These are phyloP conservation scores for Ophidiomyces ophidiicola DNA, from an alignment of 2,329 filamentous ascomycete genomes.

Conservation along the genomic window DNA sequence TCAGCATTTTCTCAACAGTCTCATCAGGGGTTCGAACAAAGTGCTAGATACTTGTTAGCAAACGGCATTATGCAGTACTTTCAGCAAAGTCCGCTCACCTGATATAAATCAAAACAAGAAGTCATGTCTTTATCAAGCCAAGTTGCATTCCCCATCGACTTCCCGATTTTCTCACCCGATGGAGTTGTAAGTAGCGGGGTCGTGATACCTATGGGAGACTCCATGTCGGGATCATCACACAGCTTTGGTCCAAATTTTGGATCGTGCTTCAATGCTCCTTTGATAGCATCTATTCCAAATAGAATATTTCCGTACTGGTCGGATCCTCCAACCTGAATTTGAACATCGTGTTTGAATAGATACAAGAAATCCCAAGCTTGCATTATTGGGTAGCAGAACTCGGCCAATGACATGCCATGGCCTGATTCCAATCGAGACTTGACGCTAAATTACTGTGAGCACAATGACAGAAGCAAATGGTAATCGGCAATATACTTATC, in stretches of 20 bases:
- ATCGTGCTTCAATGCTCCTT: conserved; percentile 53
- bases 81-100: conserved; percentile 31
- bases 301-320: conserved; percentile 97
- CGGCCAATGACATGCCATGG: conserved; percentile 85
- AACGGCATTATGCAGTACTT: background rate
- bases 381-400: conserved; percentile 85
- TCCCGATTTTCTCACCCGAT: conserved; percentile 82
- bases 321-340: conserved; percentile 85
- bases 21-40: conserved; percentile 72
- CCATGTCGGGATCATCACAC: conserved; percentile 20
- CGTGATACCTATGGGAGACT: conserved; percentile 67
- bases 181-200: conserved; percentile 79
- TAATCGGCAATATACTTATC: conserved; percentile 57
- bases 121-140: conserved; percentile 83
- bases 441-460: conserved; percentile 39
- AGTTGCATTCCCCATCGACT: conserved; percentile 83
- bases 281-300: conserved; percentile 74
- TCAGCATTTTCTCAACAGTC: conserved; percentile 69
- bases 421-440: conserved; percentile 72
- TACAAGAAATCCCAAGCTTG: conserved; percentile 97
- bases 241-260: conserved; percentile 22
- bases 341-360: conserved; percentile 58
- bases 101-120: conserved; percentile 71
- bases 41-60: conserved; percentile 44
- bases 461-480: background rate